phyloP scores from a whole-genome alignment of 2,329 filamentous ascomycete genomes.

The Aspergillus pseudonomiae region DNA sequence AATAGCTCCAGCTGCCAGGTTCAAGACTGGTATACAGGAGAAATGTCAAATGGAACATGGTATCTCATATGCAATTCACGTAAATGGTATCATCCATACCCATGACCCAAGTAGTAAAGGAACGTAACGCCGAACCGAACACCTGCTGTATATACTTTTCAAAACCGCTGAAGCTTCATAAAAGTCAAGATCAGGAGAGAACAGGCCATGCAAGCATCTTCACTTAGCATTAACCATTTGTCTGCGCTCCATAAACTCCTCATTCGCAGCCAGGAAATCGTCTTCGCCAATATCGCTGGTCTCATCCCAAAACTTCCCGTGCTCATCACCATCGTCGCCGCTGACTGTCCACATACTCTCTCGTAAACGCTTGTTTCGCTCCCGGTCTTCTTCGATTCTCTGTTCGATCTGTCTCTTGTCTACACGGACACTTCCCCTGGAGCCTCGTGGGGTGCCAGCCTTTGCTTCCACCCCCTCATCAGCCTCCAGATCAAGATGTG shows the following conservation, averaged over 20 bases:
- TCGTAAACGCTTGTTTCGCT: constrained; percentile 86
- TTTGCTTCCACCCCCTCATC: constrained; percentile 36
- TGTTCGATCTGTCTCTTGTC: constrained; percentile 93
- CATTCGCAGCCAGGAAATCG: constrained; percentile 73
- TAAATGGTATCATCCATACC: constrained; percentile 4
- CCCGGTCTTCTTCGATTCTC: constrained; percentile 93
- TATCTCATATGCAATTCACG: constrained; percentile 7
- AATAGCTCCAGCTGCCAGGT: background rate
- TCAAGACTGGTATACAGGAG: background rate
- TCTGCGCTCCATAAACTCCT: constrained; percentile 67
- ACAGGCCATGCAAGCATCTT: background rate
- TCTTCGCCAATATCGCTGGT: constrained; percentile 85
- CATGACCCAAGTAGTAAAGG: background rate
- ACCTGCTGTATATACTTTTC: constrained; percentile 3
- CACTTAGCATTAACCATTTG: constrained; percentile 42
- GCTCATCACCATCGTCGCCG: constrained; percentile 68
- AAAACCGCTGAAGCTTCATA: background rate
- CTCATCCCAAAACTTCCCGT: constrained; percentile 82
- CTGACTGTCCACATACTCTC: constrained; percentile 93
- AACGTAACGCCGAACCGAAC: constrained; percentile 6
- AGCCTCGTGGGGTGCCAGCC: constrained; percentile 30
- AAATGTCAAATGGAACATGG: background rate
- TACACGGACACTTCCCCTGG: constrained; percentile 52
- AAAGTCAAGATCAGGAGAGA: background rate
- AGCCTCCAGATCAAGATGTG: constrained; percentile 54